Evolutionary conservation across 768 basidiomycete genomes (phyloP).

Genomic region (Fomitopsis serialis): DNA sequence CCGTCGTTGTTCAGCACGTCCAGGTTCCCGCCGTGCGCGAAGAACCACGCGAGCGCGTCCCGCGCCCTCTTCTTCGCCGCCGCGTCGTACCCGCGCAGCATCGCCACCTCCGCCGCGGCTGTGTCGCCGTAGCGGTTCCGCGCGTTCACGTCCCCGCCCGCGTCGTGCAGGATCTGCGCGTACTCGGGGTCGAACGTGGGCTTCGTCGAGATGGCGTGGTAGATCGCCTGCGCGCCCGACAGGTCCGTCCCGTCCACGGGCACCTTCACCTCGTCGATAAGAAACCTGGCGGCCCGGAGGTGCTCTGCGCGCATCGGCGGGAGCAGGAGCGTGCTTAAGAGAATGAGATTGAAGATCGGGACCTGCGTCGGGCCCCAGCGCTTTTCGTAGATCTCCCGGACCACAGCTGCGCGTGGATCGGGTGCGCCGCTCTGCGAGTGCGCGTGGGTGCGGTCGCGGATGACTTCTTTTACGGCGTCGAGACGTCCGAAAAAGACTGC

Average conservation of each 20-base stretch:
- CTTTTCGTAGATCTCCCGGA: constrained; percentile 25
- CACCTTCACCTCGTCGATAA: constrained; percentile 28
- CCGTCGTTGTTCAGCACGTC: constrained; percentile 32
- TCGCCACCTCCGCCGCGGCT: constrained; percentile 34
- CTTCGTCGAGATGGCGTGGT: constrained; percentile 37
- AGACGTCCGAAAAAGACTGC: constrained; percentile 24
- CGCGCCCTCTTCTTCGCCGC: constrained; percentile 20
- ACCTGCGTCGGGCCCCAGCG: constrained; percentile 37
- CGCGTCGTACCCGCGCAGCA: constrained; percentile 23
- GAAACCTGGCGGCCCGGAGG: constrained; percentile 29
- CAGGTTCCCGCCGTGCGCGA: constrained; percentile 36
- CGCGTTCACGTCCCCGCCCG: constrained; percentile 36
- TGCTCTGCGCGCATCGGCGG: constrained; percentile 19
- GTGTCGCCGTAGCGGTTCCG: constrained; percentile 37
- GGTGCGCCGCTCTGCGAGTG: not conserved
- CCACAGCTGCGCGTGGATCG: constrained; percentile 12
- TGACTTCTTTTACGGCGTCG: constrained; percentile 22
- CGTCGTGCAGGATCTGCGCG: constrained; percentile 36
- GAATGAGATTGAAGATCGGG: constrained; percentile 35
- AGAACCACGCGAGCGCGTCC: constrained; percentile 32
- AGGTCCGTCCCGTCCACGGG: constrained; percentile 34
- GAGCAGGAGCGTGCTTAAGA: constrained; percentile 24
- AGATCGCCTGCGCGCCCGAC: constrained; percentile 36
- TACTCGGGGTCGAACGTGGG: constrained; percentile 36
- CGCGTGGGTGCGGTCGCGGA: constrained; percentile 13